A percentile compares a stretch with the other conserved stretches of the same genome.
Evolutionary conservation across 2,329 filamentous ascomycete genomes (phyloP).

Genomic region (Nigrospora oryzae): DNA sequence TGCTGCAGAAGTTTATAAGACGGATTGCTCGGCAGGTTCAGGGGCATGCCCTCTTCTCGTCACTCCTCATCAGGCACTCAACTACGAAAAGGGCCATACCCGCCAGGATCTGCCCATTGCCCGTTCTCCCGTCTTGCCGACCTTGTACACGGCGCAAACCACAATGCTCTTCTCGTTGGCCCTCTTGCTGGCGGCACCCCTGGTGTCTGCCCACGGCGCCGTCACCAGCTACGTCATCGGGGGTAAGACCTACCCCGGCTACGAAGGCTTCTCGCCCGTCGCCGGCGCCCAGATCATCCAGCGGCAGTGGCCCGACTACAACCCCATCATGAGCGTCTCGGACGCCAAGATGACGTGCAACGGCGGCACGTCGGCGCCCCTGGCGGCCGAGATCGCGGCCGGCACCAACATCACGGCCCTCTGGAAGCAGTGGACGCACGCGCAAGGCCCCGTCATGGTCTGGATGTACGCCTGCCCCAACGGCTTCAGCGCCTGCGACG

Average conservation of each 20-base stretch:
- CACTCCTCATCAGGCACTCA: too few relatives aligned
- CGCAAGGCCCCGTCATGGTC: conserved; percentile 50
- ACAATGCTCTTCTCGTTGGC: conserved; percentile 17
- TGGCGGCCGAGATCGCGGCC: conserved; percentile 34
- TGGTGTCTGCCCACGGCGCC: conserved; percentile 24
- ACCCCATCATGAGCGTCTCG: conserved; percentile 40
- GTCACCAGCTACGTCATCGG: conserved; percentile 40
- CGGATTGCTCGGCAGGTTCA: too few relatives aligned
- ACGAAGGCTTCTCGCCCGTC: conserved; percentile 39
- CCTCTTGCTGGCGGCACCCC: conserved; percentile 14
- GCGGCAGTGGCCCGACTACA: conserved; percentile 49
- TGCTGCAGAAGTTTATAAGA: too few relatives aligned
- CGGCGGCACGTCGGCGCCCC: conserved; percentile 37
- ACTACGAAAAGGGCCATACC: too few relatives aligned
- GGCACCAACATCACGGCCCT: conserved; percentile 38
- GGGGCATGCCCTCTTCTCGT: too few relatives aligned
- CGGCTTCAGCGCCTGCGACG: conserved; percentile 39
- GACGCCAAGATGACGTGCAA: conserved; percentile 47
- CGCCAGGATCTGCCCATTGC: too few relatives aligned
- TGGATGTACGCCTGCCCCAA: conserved; percentile 45
- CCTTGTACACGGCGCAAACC: neutral
- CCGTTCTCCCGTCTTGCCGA: too few relatives aligned
- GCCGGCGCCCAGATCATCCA: conserved; percentile 43
- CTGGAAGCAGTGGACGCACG: conserved; percentile 50
- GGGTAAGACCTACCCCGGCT: conserved; percentile 32